Evolutionary conservation across 768 basidiomycete genomes (phyloP).

Genomic region (Termitomyces sp.): DNA sequence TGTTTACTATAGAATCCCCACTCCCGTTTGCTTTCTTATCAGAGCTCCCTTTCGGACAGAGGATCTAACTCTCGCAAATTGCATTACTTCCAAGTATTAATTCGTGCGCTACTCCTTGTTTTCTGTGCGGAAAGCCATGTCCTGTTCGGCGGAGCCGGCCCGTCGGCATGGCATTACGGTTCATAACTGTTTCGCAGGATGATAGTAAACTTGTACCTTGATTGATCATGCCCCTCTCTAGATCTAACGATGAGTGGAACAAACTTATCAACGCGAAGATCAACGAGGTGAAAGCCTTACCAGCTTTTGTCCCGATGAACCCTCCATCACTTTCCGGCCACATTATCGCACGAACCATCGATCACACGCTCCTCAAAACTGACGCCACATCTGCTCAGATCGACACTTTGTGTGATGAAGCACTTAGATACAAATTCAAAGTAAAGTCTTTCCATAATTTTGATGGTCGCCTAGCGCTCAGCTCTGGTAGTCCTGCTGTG

Average conservation of each 20-base stretch:
- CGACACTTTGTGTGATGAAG: conserved; percentile 42
- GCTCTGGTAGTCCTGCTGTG: conserved; percentile 40
- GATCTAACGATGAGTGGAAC: conserved; percentile 30
- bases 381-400: conserved; percentile 41
- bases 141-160: neutral
- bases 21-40: no score
- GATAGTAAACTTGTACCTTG: neutral
- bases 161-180: neutral
- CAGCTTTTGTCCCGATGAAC: conserved; percentile 4
- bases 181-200: neutral
- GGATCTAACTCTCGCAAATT: no score
- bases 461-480: neutral
- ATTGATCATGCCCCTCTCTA: conserved; percentile 17
- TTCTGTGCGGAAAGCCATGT: no score
- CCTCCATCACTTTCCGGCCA: conserved; percentile 1
- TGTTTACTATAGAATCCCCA: no score
- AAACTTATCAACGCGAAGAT: conserved; percentile 23
- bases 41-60: no score
- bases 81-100: no score
- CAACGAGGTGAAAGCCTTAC: conserved; percentile 19
- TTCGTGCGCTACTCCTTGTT: no score
- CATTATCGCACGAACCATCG: conserved; percentile 31
- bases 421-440: conserved; percentile 42
- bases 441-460: conserved; percentile 18
- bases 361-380: conserved; percentile 46